Evolutionary conservation across 768 basidiomycete species (phyloP), one percentile per base, ranked within the genome.

Genomic region (Tephrocybe rancida): DNA sequence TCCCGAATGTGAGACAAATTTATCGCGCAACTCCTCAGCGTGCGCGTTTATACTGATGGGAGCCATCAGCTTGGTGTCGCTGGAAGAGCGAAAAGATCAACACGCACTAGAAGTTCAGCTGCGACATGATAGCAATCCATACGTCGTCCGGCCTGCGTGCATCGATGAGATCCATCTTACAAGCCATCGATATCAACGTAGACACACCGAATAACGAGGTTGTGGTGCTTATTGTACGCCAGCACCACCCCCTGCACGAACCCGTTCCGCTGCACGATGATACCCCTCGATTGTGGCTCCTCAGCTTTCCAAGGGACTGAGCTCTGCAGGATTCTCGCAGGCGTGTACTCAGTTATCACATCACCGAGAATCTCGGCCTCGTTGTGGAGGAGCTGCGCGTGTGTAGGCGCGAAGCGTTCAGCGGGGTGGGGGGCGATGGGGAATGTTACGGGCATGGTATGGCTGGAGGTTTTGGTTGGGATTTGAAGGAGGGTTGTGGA

Each of bases 51-150:
- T 61, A 37, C 57, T 43, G 11, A 4, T 14, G 18, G n/a, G 22
- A 6, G 35, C 11, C 6, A 16, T 37, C n/a, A 16, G 35, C 4
- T 13, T 7, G 10, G 16, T 37, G n/a, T 37, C 14, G 10, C 5
- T 7, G 35, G 11, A 8, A 4, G 35, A 9, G 16, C 5, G 5
- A 13, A 16, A 37, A 16, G 16, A 7, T 16, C 5, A 9, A 6
- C 2, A 48, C 55, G 27, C 38, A 65, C 64, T 62, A 73, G 57
- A 71, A 64, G 48, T 64, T 72, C 52, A 74, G 61, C 44, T 75
- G 74, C 5, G 52, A 56, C 9, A 73, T 58, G 26, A 73, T 73
- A 13, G 71, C 69, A 1, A 71, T 62, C 73, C 78, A 79, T 21
- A 79, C 65, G 30, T 66, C 65, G 26, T 66, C 65, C 16, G 63